Evolutionary conservation across 2,329 filamentous ascomycete genomes (phyloP).

Genomic region (Aureobasidium sp.): DNA sequence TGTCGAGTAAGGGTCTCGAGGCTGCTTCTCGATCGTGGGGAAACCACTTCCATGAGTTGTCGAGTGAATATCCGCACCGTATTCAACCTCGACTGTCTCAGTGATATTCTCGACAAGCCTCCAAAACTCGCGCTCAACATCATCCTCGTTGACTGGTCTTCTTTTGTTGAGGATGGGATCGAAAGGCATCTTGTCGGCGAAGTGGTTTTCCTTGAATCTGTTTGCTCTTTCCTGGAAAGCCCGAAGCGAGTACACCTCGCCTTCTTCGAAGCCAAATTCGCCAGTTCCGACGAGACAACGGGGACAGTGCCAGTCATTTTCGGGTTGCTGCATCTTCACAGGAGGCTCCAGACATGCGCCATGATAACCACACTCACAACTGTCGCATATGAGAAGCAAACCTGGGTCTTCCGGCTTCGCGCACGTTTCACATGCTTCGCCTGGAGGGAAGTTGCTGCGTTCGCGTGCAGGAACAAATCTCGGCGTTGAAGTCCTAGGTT

Average conservation of each 20-base stretch:
- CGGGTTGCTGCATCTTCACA: constrained; percentile 65
- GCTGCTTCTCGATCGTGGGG: constrained; percentile 86
- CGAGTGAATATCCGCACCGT: constrained; percentile 95
- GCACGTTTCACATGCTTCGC: constrained; percentile 75
- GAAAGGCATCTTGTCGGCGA: constrained; percentile 81
- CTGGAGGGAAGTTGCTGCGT: constrained; percentile 49
- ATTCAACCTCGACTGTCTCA: constrained; percentile 95
- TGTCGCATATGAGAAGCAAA: constrained; percentile 75
- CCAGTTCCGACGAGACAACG: constrained; percentile 92
- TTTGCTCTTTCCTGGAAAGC: constrained; percentile 95
- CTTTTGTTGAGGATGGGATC: constrained; percentile 77
- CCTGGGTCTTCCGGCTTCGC: constrained; percentile 67
- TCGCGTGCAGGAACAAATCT: constrained; percentile 52
- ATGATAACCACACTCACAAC: constrained; percentile 85
- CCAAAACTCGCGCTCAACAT: constrained; percentile 97
- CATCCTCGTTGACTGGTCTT: constrained; percentile 81
- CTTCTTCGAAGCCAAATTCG: constrained; percentile 96
- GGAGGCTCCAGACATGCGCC: constrained; percentile 83
- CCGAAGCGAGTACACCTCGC: constrained; percentile 86
- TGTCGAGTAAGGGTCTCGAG: constrained; percentile 75
- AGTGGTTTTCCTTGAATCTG: constrained; percentile 91
- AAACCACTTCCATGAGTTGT: constrained; percentile 97
- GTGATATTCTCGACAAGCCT: constrained; percentile 86
- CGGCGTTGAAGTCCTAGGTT: constrained; percentile 75
- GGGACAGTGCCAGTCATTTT: constrained; percentile 92